phyloP scores from a whole-genome alignment of 1,284 basidiomycete genomes.

The Blastosporella zonata region DNA sequence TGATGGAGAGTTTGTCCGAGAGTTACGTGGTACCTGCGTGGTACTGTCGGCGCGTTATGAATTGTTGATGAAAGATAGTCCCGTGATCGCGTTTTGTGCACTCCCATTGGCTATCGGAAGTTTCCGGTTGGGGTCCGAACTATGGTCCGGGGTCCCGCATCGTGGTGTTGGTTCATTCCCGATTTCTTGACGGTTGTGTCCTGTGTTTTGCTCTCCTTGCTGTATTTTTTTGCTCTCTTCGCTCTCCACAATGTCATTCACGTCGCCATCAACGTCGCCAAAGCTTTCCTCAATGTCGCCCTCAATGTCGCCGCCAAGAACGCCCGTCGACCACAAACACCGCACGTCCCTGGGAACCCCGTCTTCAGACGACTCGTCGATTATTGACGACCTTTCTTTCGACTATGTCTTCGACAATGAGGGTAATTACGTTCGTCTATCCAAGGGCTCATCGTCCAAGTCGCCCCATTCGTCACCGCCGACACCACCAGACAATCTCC shows the following conservation, averaged over 20 bases:
- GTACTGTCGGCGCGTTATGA: not conserved
- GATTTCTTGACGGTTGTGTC: constrained; percentile 16
- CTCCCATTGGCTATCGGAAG: constrained; percentile 9
- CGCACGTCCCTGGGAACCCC: constrained; percentile 37
- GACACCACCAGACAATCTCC: constrained; percentile 35
- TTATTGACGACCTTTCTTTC: constrained; percentile 69
- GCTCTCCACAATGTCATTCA: constrained; percentile 22
- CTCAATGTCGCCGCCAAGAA: constrained; percentile 33
- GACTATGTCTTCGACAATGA: constrained; percentile 60
- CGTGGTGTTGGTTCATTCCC: constrained; percentile 24
- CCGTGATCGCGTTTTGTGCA: constrained; percentile 19
- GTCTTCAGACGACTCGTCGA: constrained; percentile 54
- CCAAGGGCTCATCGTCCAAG: constrained; percentile 42
- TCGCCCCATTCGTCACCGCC: constrained; percentile 42
- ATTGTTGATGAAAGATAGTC: constrained; percentile 2
- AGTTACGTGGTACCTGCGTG: not conserved
- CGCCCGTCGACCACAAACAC: constrained; percentile 30
- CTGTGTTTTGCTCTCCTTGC: constrained; percentile 26
- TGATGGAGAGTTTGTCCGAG: not conserved
- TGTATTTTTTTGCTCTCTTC: constrained; percentile 27
- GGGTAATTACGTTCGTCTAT: constrained; percentile 56
- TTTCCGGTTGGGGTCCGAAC: not conserved
- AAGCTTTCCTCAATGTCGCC: constrained; percentile 21
- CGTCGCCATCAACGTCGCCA: constrained; percentile 31
- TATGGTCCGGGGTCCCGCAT: constrained; percentile 27